These are phyloP conservation scores for Fusarium cyanostomum DNA, from an alignment of 2,329 filamentous ascomycete genomes.

Conservation along the genomic window DNA sequence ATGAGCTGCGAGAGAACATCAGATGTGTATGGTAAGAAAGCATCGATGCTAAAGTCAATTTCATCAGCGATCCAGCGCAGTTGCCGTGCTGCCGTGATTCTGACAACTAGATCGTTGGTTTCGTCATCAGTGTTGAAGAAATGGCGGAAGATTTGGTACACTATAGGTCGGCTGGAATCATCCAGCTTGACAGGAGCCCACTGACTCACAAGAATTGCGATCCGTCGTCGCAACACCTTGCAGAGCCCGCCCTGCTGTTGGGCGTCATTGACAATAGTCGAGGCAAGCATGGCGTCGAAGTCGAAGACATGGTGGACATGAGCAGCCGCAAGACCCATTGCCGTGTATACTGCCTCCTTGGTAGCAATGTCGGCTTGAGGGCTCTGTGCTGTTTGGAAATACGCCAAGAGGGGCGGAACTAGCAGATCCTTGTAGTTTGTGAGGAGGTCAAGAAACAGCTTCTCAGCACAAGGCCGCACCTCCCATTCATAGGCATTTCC, in stretches of 20 bases:
- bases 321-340: constrained; percentile 85
- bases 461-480: constrained; percentile 90
- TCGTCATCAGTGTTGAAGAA: constrained; percentile 80
- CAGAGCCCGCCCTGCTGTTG: constrained; percentile 70
- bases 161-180: constrained; percentile 72
- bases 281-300: constrained; percentile 81
- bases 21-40: constrained; percentile 81
- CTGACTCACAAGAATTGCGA: constrained; percentile 87
- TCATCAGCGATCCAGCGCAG: constrained; percentile 84
- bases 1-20: constrained; percentile 78
- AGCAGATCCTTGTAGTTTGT: constrained; percentile 88
- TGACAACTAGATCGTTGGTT: constrained; percentile 89
- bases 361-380: constrained; percentile 74
- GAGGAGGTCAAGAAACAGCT: constrained; percentile 89
- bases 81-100: constrained; percentile 88
- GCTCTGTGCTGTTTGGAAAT: constrained; percentile 82
- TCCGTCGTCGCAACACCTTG: constrained; percentile 85
- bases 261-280: constrained; percentile 80
- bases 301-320: constrained; percentile 79
- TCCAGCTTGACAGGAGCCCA: constrained; percentile 86
- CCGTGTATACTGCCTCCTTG: constrained; percentile 95
- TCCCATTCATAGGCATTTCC: constrained; percentile 92
- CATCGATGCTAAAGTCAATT: constrained; percentile 78
- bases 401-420: constrained; percentile 79
- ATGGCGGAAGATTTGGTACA: constrained; percentile 91